Evolutionary conservation across 192 early-diverging fungal species (phyloP).

Genomic region (Bifiguratus adelaidae): DNA sequence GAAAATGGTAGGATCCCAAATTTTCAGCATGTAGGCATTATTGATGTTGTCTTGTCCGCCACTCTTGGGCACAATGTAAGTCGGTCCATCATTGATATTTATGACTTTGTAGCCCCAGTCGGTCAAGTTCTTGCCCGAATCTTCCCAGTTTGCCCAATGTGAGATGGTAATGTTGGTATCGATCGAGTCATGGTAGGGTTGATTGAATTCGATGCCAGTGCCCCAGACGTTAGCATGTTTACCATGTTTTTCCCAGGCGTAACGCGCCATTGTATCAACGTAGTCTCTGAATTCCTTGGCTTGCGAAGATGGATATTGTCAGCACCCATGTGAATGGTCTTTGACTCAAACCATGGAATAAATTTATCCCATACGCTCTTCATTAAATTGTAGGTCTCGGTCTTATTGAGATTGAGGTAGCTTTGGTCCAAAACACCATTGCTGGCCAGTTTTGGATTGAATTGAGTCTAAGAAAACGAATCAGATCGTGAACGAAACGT

Average conservation of each 20-base stretch:
- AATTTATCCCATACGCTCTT: slow-evolving; percentile 29
- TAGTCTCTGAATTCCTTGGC: slow-evolving; percentile 27
- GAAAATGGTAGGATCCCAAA: slow-evolving; percentile 26
- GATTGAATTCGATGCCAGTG: slow-evolving; percentile 21
- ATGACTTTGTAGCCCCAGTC: slow-evolving; percentile 22
- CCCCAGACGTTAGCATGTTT: slow-evolving; percentile 33
- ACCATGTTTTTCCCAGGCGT: slow-evolving; percentile 11
- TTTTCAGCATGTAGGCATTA: slow-evolving; percentile 18
- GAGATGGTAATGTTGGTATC: slow-evolving; percentile 21
- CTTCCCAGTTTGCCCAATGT: slow-evolving; percentile 12
- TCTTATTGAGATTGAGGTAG: slow-evolving; percentile 32
- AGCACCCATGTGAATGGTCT: slow-evolving; percentile 27
- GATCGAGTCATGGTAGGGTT: slow-evolving; percentile 13
- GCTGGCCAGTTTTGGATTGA: slow-evolving; percentile 27
- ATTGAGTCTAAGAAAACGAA: slow-evolving; percentile 2
- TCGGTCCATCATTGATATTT: slow-evolving; percentile 28
- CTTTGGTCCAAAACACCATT: slow-evolving; percentile 19
- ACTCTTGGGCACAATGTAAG: slow-evolving; percentile 23
- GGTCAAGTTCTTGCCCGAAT: slow-evolving; percentile 7
- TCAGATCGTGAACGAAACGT: neutral
- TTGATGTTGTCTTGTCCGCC: slow-evolving; percentile 14
- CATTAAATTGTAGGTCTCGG: slow-evolving; percentile 19
- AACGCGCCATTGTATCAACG: slow-evolving; percentile 10
- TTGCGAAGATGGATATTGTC: slow-evolving; percentile 29
- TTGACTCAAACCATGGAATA: slow-evolving; percentile 30